Percentiles rank a stretch among this genome's conserved stretches.
These are phyloP conservation scores for Plasmodium inui DNA, from an alignment of 169 alveolate species.

Conservation along the genomic window DNA sequence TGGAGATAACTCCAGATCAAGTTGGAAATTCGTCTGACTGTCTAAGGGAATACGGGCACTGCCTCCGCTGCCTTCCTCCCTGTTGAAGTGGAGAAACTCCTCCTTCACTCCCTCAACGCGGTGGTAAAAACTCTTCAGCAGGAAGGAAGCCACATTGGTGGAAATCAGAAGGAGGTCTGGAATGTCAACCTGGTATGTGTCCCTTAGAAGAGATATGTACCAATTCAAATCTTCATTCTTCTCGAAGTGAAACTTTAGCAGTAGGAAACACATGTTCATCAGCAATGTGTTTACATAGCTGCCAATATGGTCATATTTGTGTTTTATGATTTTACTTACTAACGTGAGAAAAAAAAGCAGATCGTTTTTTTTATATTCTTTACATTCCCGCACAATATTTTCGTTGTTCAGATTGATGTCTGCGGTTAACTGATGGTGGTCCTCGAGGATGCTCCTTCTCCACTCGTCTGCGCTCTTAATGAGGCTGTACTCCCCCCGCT, in stretches of 20 bases:
- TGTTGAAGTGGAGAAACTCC: not conserved
- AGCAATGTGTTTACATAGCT: constrained; percentile 13
- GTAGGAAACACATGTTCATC: constrained; percentile 19
- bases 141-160: constrained; percentile 43
- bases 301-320: constrained; percentile 35
- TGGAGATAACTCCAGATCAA: not conserved
- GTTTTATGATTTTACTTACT: constrained; percentile 35
- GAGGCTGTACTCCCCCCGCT: not conserved
- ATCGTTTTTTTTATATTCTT: constrained; percentile 24
- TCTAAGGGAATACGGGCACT: not conserved
- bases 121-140: constrained; percentile 13
- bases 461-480: not conserved
- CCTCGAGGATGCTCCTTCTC: constrained; percentile 26
- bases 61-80: not conserved
- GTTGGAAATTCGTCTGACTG: not conserved
- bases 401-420: constrained; percentile 34
- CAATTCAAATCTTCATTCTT: not conserved
- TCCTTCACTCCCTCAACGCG: constrained; percentile 12
- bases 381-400: not conserved
- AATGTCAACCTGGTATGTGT: not conserved
- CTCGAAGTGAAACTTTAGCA: constrained; percentile 11
- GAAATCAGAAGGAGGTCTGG: not conserved
- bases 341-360: constrained; percentile 25
- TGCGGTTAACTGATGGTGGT: not conserved
- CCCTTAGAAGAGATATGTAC: not conserved